Conservation (phyloP, 306 rosid genomes). For the Vigna trinervia region DNA sequence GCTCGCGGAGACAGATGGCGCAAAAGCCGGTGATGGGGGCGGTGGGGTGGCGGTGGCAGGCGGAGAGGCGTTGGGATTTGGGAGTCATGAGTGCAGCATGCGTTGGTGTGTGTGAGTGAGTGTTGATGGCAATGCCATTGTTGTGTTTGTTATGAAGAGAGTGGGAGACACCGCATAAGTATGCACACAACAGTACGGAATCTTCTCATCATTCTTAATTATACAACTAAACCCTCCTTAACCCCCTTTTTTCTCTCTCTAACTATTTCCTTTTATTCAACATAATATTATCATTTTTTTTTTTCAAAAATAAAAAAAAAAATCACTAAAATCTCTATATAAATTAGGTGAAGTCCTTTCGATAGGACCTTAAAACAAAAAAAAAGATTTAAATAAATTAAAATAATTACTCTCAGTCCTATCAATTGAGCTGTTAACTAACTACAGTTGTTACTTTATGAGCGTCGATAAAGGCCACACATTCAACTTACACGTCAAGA, state of each 20-base stretch:
- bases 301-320: too few relatives aligned
- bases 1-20: slow-evolving; percentile 82
- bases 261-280: too few relatives aligned
- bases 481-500: slow-evolving; percentile 12
- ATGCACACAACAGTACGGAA: background rate
- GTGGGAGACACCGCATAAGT: slow-evolving; percentile 20
- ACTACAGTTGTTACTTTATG: background rate
- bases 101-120: background rate
- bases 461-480: background rate
- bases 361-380: background rate
- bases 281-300: too few relatives aligned
- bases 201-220: background rate
- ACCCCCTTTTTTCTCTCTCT: background rate
- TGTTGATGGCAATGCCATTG: background rate
- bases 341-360: background rate
- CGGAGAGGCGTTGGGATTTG: slow-evolving; percentile 55
- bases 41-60: slow-evolving; percentile 82
- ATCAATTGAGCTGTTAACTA: background rate
- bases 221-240: background rate
- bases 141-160: background rate
- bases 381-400: background rate
- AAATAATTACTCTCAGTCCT: background rate
- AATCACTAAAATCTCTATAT: background rate
- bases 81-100: slow-evolving; percentile 40
- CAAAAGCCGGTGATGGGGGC: slow-evolving; percentile 81